Evolutionary conservation across 176 grass and related monocot species (phyloP).

Genomic region (Carex parvula): DNA sequence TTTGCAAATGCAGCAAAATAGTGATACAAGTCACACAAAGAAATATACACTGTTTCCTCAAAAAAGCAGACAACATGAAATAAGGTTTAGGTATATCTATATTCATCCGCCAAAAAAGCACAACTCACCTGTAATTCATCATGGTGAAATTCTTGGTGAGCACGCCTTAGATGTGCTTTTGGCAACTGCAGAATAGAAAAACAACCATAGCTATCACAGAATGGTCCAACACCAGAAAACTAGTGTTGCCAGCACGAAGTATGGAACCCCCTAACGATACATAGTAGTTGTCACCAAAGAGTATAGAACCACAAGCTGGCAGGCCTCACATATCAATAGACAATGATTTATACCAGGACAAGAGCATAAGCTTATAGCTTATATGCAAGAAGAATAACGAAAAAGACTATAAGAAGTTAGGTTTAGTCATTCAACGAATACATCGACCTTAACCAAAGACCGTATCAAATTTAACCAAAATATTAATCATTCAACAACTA

Average conservation of each 20-base stretch:
- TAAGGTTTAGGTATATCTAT: conserved; percentile 20
- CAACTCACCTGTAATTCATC: conserved; percentile 63
- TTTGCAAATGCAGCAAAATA: not conserved
- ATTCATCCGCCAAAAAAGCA: not conserved
- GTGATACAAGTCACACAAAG: not conserved
- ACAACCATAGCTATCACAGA: conserved; percentile 10
- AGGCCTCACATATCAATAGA: not conserved
- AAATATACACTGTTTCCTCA: not conserved
- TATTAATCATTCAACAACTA: not conserved
- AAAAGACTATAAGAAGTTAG: not conserved
- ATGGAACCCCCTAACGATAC: not conserved
- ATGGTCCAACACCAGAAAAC: not conserved
- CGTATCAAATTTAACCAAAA: not conserved
- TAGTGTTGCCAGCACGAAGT: not conserved
- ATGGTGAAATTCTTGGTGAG: conserved; percentile 80
- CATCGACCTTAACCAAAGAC: not conserved
- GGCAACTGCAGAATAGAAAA: conserved; percentile 53
- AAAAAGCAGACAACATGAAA: not conserved
- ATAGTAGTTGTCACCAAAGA: not conserved
- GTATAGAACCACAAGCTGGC: not conserved
- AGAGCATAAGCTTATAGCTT: not conserved
- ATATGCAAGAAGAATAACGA: not conserved
- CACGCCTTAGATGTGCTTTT: conserved; percentile 71
- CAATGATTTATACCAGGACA: not conserved
- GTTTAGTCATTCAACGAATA: not conserved